Conservation (phyloP, 1,139 yeast species). For the Pichia sp. region DNA sequence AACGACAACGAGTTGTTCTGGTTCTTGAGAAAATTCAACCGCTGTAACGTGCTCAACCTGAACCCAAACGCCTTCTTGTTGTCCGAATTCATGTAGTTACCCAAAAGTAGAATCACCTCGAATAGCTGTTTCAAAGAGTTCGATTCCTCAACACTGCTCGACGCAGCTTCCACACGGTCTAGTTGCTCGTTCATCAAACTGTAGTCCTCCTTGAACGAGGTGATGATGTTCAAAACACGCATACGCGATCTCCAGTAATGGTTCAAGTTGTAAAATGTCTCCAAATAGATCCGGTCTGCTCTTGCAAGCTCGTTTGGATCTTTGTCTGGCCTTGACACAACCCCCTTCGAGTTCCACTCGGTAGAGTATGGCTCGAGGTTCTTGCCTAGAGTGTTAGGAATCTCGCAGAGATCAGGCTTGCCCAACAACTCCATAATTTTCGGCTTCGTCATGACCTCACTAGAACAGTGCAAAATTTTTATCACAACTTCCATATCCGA, state of each 20-base stretch:
- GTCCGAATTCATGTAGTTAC: conserved; percentile 79
- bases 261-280: conserved; percentile 67
- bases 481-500: conserved; percentile 60
- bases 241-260: conserved; percentile 80
- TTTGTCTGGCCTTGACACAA: conserved; percentile 55
- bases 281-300: conserved; percentile 71
- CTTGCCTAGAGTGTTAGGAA: conserved; percentile 62
- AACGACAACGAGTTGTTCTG: conserved; percentile 75
- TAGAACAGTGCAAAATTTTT: conserved; percentile 69
- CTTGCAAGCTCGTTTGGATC: conserved; percentile 72
- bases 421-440: conserved; percentile 81
- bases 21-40: conserved; percentile 74
- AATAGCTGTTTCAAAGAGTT: conserved; percentile 60
- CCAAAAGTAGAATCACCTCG: conserved; percentile 75
- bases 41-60: conserved; percentile 67
- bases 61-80: conserved; percentile 80
- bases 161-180: conserved; percentile 60
- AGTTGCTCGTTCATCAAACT: conserved; percentile 60
- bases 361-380: conserved; percentile 70
- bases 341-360: conserved; percentile 43
- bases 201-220: conserved; percentile 66
- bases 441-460: conserved; percentile 60
- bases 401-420: conserved; percentile 65
- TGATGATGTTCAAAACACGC: conserved; percentile 60
- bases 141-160: conserved; percentile 56